These are phyloP conservation scores for Arthrobotrys sinensis DNA, from an alignment of 2,329 filamentous ascomycete genomes.

Conservation along the genomic window DNA sequence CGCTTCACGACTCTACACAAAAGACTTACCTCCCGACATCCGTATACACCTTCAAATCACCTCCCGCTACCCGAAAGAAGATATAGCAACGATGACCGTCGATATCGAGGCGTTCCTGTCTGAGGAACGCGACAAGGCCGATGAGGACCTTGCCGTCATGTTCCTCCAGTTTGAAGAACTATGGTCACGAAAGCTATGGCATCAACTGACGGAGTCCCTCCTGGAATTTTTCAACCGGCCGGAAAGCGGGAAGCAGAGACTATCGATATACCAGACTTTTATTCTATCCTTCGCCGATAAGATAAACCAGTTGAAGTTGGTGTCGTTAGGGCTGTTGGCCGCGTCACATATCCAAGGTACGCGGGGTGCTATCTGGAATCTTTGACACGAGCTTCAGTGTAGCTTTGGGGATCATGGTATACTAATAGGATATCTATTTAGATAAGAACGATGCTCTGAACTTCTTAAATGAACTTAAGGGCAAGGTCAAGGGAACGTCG, in stretches of 20 bases:
- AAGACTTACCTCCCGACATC: constrained; percentile 15
- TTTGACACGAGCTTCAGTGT: background rate
- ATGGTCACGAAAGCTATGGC: constrained; percentile 99
- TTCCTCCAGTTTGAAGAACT: constrained; percentile 94
- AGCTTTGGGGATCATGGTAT: constrained; percentile 33
- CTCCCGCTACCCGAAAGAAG: background rate
- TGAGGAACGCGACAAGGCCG: constrained; percentile 88
- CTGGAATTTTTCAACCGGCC: constrained; percentile 88
- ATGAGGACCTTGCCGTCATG: constrained; percentile 87
- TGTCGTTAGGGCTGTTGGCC: constrained; percentile 88
- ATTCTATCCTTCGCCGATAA: constrained; percentile 96
- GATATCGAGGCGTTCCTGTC: constrained; percentile 94
- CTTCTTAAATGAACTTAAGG: constrained; percentile 86
- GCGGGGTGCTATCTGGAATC: constrained; percentile 53
- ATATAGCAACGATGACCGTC: constrained; percentile 77
- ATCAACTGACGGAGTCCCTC: constrained; percentile 93
- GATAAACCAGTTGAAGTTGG: constrained; percentile 98
- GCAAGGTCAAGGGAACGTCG: constrained; percentile 90
- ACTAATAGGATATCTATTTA: constrained; percentile 67
- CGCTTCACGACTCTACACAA: constrained; percentile 1
- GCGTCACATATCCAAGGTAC: constrained; percentile 86
- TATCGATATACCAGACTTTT: constrained; percentile 94
- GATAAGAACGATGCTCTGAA: constrained; percentile 87
- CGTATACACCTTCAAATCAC: background rate
- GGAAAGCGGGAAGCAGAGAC: constrained; percentile 84